Evolutionary conservation across 1,139 yeast genomes (phyloP), one percentile per base, ranked within the genome.

Genomic region (Debaryomyces subglobosus): DNA sequence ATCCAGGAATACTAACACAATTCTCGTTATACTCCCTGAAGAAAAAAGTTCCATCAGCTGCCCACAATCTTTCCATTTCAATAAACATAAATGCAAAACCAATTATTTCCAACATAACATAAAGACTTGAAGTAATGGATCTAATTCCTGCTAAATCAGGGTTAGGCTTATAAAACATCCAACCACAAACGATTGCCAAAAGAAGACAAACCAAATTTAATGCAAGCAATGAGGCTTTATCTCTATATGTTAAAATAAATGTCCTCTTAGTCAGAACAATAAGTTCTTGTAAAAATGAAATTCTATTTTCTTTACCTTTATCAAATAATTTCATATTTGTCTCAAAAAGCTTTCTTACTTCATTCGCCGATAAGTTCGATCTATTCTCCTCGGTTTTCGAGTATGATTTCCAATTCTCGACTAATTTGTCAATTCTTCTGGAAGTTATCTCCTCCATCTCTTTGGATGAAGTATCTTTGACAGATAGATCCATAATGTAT

Each of bases 1-100:
- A 89, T 1, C 95, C 92, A 1, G 82, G 64, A 2, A 86, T 78
- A 13, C 85, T 72, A n/a, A 84, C 81, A 49, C 82, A 78, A n/a
- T 85, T 79, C 53, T 90, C 96, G 45, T 81, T 78, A 51, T 87
- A 75, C 63, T 90, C 97, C 51, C 94, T 71, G 62, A 85, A 88
- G 63, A 84, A 89, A 18, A 84, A 77, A 38, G 78, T 71, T 34
- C 92, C 82, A 63, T 89, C 97, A 7, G 75, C 71, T 5, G 76
- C 71, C 73, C 92, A 87, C 6, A 89, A 68, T 41, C 96, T 71
- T 61, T 86, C 89, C 3, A 86, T 75, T 64, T 90, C 97, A 61
- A 85, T 84, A 45, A 88, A 71, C 61, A 87, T 67, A 40, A 89
- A 81, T 49, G 85, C 65, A 61, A 89, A 87, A 3, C 89, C 87